Percentiles rank a stretch among this genome's conserved stretches.
Conservation (phyloP, 2,329 filamentous ascomycete species). For the Drechslera avenae region DNA sequence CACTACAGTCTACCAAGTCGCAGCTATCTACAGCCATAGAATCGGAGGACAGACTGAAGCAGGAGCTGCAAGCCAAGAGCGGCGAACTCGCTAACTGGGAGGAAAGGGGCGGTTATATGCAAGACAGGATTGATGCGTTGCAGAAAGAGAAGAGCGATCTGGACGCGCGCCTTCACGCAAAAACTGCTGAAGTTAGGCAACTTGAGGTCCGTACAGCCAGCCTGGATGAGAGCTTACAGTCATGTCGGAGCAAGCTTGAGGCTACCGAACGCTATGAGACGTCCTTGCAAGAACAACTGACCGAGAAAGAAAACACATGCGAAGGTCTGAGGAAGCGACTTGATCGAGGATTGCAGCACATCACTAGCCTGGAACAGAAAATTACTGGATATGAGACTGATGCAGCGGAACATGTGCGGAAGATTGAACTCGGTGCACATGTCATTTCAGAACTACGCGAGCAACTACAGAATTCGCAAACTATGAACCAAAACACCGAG, state of each 20-base stretch:
- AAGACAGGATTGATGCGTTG: conserved; percentile 28
- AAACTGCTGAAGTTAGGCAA: conserved; percentile 25
- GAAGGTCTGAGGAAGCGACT: conserved; percentile 24
- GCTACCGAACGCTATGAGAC: conserved; percentile 28
- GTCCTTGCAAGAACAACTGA: conserved; percentile 28
- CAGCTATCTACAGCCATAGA: conserved; percentile 26
- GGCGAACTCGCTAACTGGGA: conserved; percentile 37
- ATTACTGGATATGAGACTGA: conserved; percentile 29
- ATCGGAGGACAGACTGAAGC: conserved; percentile 28
- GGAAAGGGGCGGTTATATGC: conserved; percentile 15
- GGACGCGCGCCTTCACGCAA: conserved; percentile 25
- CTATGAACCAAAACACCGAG: conserved; percentile 27
- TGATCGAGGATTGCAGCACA: conserved; percentile 30
- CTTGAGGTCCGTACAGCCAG: conserved; percentile 27
- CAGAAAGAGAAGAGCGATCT: conserved; percentile 31
- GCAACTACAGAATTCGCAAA: conserved; percentile 29
- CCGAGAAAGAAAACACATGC: conserved; percentile 26
- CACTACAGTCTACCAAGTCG: conserved; percentile 27
- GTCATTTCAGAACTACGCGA: conserved; percentile 32
- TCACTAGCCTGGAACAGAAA: conserved; percentile 26
- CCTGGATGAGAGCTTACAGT: conserved; percentile 28
- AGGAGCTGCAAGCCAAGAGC: conserved; percentile 32
- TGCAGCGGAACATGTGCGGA: conserved; percentile 30
- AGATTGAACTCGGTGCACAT: conserved; percentile 27
- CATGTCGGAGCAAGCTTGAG: conserved; percentile 27